phyloP scores from a whole-genome alignment of 345 rosid species.

The Camelina sativa region DNA sequence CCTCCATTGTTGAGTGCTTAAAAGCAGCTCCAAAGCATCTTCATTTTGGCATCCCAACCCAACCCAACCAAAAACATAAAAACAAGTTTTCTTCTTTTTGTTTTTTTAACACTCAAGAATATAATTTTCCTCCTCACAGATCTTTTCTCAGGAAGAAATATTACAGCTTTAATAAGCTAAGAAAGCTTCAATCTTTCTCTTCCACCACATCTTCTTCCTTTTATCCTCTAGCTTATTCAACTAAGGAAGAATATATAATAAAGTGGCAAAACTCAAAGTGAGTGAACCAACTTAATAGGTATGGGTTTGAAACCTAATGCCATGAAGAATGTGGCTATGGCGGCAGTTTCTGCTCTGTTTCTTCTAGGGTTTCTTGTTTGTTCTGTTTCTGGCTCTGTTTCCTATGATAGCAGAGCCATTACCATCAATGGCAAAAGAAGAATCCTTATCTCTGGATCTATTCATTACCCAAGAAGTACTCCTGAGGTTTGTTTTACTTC shows the following conservation, averaged over 20 bases:
- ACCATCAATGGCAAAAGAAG: conserved; percentile 86
- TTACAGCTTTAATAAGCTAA: not conserved
- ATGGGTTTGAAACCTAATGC: conserved; percentile 51
- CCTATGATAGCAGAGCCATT: conserved; percentile 82
- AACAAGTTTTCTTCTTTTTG: conserved; percentile 29
- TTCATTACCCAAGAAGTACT: conserved; percentile 97
- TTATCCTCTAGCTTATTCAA: conserved; percentile 37
- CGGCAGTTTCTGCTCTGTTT: conserved; percentile 43
- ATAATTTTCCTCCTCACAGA: conserved; percentile 1
- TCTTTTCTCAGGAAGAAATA: conserved; percentile 7
- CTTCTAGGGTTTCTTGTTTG: conserved; percentile 48
- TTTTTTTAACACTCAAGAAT: conserved; percentile 32
- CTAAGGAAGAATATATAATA: conserved; percentile 50
- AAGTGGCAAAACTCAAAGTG: conserved; percentile 40
- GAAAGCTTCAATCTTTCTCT: conserved; percentile 31
- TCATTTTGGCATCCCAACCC: conserved; percentile 35
- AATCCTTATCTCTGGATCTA: conserved; percentile 97
- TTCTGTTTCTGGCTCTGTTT: conserved; percentile 71
- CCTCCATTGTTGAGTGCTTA: conserved; percentile 46
- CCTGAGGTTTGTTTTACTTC: conserved; percentile 63
- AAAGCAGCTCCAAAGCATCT: conserved; percentile 57
- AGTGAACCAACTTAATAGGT: conserved; percentile 11
- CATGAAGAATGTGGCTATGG: conserved; percentile 55
- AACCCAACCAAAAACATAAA: conserved; percentile 2
- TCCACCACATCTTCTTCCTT: not conserved